Evolutionary conservation across 441 rosid species (phyloP), one percentile per base, ranked within the genome.

Genomic region (Populus hybrid): DNA sequence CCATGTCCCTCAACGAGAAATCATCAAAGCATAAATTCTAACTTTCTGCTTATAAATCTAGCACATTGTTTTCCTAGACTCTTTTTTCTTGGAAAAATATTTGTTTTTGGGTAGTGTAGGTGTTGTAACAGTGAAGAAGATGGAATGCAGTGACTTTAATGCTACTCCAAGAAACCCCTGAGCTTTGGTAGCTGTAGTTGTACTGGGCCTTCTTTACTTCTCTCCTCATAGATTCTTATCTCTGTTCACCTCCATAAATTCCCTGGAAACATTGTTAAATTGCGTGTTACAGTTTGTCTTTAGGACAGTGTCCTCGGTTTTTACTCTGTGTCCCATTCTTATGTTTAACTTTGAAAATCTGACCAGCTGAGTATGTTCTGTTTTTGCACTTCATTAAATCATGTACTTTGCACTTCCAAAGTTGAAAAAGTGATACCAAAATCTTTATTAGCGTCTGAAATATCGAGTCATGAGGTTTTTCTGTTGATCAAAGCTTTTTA

Each of bases 131-230:
- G 82, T 75, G 85, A 81, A 82, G 84, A 82, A 77, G 74, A 73
- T 78, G 80, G 66, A 20, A 16, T 42, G 79, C 64, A 76, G 50
- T 80, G 97, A 80, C 99, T 94, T 95, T 75, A 95, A 91, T 94
- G 98, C 97, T 90, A 95, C 99, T 95, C 97, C 97, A 95, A 94
- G 99, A 90, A 90, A 95, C 91, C 98, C 95, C 95, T 93, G 97
- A 89, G 70, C 86, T 6, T 81, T 85, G 91, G 97, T 94, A 87
- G 93, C 86, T 92, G 90, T 71, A 74, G 87, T 74, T 86, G 89
- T 82, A 86, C 90, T 88, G 90, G 88, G 77, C 92, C 93, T 81
- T 82, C 86, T 85, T 87, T 88, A 86, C 86, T 88, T 85, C 85
- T 73, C 84, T 75, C n/a, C 83, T 86, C 87, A 72, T 81, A 79